Conservation (phyloP, 116 monocot genomes). For the Iris pallida region DNA sequence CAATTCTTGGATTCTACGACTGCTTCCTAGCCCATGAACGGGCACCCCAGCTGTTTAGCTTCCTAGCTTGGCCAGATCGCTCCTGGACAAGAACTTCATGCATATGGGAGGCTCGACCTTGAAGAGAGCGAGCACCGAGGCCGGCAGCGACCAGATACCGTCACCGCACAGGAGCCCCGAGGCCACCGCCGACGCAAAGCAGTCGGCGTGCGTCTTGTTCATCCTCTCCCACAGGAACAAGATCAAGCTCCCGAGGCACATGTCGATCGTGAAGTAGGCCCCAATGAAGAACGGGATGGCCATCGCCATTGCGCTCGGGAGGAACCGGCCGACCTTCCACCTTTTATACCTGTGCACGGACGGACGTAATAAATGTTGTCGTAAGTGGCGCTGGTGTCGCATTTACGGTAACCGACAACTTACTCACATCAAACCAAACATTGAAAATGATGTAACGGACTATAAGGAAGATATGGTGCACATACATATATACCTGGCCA, state of each 20-base stretch:
- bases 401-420: too few relatives aligned
- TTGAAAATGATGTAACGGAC: too few relatives aligned
- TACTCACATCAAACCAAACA: too few relatives aligned
- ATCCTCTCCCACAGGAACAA: slow-evolving; percentile 36
- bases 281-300: slow-evolving; percentile 67
- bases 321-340: slow-evolving; percentile 15
- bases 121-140: slow-evolving; percentile 32
- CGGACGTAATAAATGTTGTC: too few relatives aligned
- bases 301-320: slow-evolving; percentile 68
- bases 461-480: too few relatives aligned
- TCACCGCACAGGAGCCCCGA: slow-evolving; percentile 67
- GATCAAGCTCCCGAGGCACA: slow-evolving; percentile 65
- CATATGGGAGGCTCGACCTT: slow-evolving; percentile 45
- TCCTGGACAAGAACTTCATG: slow-evolving; percentile 33
- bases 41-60: neutral
- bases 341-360: neutral
- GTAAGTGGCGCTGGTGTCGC: too few relatives aligned
- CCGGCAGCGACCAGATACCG: slow-evolving; percentile 56
- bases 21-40: neutral
- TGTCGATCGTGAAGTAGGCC: slow-evolving; percentile 55
- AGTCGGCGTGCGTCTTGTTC: slow-evolving; percentile 10
- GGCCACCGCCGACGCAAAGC: slow-evolving; percentile 30
- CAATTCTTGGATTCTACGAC: too few relatives aligned
- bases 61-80: neutral
- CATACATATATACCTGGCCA: neutral